Evolutionary conservation across 1,139 yeast genomes (phyloP).

Genomic region (Pichia sp.): DNA sequence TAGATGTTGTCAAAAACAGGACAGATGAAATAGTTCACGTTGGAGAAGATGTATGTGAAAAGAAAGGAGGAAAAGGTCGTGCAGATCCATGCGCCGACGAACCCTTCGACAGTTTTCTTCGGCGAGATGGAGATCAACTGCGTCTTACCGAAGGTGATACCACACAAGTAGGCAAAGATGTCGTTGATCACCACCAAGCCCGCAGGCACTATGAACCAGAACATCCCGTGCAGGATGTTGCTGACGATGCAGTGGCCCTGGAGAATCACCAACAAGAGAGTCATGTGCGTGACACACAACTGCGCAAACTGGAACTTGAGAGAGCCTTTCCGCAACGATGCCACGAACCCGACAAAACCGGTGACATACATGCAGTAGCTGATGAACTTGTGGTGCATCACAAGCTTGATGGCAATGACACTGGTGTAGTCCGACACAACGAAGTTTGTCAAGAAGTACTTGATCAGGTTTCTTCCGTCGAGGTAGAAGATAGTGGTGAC

Average conservation of each 20-base stretch:
- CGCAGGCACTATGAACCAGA: conserved; percentile 93
- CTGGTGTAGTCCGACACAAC: conserved; percentile 43
- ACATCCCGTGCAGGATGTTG: conserved; percentile 83
- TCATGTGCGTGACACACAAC: conserved; percentile 92
- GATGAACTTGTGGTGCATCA: conserved; percentile 76
- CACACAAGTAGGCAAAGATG: conserved; percentile 94
- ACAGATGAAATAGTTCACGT: conserved; percentile 76
- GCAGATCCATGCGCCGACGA: conserved; percentile 95
- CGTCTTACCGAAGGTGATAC: conserved; percentile 92
- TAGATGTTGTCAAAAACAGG: conserved; percentile 51
- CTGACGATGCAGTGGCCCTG: conserved; percentile 92
- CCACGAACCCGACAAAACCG: conserved; percentile 87
- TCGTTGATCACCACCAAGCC: conserved; percentile 91
- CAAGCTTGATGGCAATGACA: conserved; percentile 33
- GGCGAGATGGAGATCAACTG: conserved; percentile 93
- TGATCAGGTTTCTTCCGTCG: conserved; percentile 80
- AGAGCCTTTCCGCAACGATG: conserved; percentile 83
- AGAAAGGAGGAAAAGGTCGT: conserved; percentile 72
- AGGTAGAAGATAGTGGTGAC: conserved; percentile 80
- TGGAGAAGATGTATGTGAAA: conserved; percentile 59
- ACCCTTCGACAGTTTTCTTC: conserved; percentile 96
- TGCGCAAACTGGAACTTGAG: conserved; percentile 92
- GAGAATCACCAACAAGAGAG: conserved; percentile 79
- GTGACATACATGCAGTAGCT: conserved; percentile 79
- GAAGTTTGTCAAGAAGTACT: conserved; percentile 45